Conservation (phyloP, 129 eudicot genomes). For the Ambrosia trifida region DNA sequence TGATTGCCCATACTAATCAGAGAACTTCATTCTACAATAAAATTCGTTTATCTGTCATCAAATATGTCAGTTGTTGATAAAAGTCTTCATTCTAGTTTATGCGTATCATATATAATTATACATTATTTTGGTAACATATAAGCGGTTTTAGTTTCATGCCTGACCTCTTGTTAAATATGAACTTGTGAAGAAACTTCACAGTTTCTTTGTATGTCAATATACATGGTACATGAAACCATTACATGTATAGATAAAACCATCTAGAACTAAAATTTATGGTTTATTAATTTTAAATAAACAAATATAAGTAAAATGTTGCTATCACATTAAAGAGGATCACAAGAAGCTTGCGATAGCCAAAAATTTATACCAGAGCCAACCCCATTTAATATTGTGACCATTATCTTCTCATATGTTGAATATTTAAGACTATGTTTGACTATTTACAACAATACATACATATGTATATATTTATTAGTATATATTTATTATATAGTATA, state of each 20-base stretch:
- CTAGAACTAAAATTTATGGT: slow-evolving; percentile 5
- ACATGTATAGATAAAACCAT: not conserved
- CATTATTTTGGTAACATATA: not conserved
- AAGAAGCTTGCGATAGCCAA: slow-evolving; percentile 33
- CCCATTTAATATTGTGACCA: slow-evolving; percentile 31
- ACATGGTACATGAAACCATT: slow-evolving; percentile 6
- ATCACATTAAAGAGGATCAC: slow-evolving; percentile 36
- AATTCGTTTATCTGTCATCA: no score
- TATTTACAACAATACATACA: not conserved
- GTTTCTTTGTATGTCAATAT: not conserved
- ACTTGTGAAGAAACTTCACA: not conserved
- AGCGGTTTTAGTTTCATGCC: not conserved
- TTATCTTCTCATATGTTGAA: not conserved
- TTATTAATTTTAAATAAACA: not conserved
- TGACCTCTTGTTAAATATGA: not conserved
- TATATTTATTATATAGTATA: no score
- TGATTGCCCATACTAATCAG: no score
- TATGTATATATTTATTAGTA: no score
- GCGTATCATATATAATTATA: no score
- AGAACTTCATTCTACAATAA: no score
- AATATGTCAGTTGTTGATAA: no score
- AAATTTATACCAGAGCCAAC: slow-evolving; percentile 7
- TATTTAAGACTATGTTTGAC: slow-evolving; percentile 2
- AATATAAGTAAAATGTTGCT: slow-evolving; percentile 2
- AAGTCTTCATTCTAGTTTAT: no score